Base-by-base conservation (phyloP, 495 filamentous ascomycete species). In the Neurospora sp. region DNA sequence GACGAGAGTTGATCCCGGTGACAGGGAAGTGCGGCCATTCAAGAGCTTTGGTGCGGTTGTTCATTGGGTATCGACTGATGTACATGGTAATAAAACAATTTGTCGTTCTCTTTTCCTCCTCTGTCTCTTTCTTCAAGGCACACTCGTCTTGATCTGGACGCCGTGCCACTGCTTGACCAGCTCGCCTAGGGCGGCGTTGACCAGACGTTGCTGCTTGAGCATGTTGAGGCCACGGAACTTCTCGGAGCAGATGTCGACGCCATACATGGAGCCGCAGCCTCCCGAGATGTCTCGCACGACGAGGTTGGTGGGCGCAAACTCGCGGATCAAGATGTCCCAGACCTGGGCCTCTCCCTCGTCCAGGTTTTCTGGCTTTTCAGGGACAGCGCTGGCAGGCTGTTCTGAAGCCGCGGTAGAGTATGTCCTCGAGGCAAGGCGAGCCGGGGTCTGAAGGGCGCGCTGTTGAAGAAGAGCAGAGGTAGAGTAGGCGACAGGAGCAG, bases 181-280 rank as follows among this genome's bases (percentile, higher is more conserved):
- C 59, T 92, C 88, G n/a, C 82, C 84, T 41, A 94, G 83, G 68
- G 88, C 83, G 9, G 86, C 81, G 78, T 93, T 92, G 42, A 94
- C 90, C 72, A 93, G 77, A 68, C 90, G 83, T 77, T 94, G 91
- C 78, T 93, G 91, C 83, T 89, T 89, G 75, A 94, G 83, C 81
- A 92, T 86, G 72, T 82, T 83, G 74, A 88, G 70, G 39, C 91
- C 91, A 69, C 86, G 83, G 79, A 94, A 94, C 81, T 82, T 86
- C 69, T 85, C 82, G 22, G 89, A 90, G 70, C 85, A 81, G 74
- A 93, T 88, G 73, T 93, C 89, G 74, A 94, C 88, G 71, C 85
- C 88, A 81, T 93, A 94, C 91, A 94, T 93, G 71, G 87, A 89
- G 65, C 91, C 91, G 81, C 91, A 94, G 39, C 91, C 91, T 42